Evolutionary conservation across 768 basidiomycete species (phyloP).

Genomic region (Porphyrellus cyaneotinctus): DNA sequence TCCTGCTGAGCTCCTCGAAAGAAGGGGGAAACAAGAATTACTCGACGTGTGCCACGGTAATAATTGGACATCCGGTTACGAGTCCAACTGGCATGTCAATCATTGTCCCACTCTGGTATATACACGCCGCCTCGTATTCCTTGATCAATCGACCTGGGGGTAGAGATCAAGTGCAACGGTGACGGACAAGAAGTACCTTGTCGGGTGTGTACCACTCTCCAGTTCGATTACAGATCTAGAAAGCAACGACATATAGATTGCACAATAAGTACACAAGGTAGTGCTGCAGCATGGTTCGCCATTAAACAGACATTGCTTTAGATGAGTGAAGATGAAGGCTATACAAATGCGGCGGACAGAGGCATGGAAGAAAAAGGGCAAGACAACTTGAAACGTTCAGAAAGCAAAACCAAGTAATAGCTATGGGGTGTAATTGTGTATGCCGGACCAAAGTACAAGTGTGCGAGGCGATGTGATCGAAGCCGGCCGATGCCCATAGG

Average conservation of each 20-base stretch:
- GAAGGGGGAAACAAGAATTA: too few species aligned
- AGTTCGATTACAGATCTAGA: too few species aligned
- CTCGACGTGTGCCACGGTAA: too few species aligned
- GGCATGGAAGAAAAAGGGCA: constrained; percentile 19
- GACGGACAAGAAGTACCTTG: too few species aligned
- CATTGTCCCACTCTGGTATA: too few species aligned
- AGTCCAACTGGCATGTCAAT: too few species aligned
- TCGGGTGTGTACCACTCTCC: too few species aligned
- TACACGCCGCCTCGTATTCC: too few species aligned
- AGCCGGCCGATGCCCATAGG: constrained; percentile 34
- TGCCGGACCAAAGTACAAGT: constrained; percentile 71
- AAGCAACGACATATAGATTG: constrained; percentile 34
- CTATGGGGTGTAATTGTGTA: constrained; percentile 41
- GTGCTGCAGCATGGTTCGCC: constrained; percentile 35
- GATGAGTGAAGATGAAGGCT: constrained; percentile 37
- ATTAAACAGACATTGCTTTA: constrained; percentile 42
- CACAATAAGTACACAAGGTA: constrained; percentile 39
- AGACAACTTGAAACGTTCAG: constrained; percentile 29
- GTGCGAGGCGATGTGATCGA: constrained; percentile 52
- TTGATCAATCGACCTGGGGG: too few species aligned
- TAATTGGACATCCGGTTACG: too few species aligned
- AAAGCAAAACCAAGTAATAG: constrained; percentile 36
- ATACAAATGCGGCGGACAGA: constrained; percentile 47
- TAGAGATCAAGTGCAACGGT: too few species aligned
- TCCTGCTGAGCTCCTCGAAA: too few species aligned